phyloP scores from a whole-genome alignment of 371 early-diverging fungal genomes.

The Blakeslea trispora region DNA sequence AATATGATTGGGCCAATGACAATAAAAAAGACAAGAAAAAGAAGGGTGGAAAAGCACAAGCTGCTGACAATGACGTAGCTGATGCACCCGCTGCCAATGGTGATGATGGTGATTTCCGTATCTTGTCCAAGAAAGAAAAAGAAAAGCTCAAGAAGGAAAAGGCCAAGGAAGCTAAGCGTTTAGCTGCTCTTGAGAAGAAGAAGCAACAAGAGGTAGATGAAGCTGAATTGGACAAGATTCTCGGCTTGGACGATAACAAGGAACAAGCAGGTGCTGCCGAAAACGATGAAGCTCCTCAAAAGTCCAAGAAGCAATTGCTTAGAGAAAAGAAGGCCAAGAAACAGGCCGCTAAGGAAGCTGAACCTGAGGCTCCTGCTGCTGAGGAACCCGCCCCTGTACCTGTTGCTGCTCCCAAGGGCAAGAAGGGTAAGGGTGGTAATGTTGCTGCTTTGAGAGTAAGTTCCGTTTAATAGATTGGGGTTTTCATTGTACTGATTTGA shows the following conservation, averaged over 20 bases:
- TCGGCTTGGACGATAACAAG: constrained; percentile 31
- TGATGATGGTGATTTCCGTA: constrained; percentile 33
- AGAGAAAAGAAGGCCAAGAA: constrained; percentile 48
- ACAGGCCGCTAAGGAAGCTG: constrained; percentile 32
- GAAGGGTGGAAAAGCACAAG: constrained; percentile 28
- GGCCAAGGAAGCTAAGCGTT: constrained; percentile 51
- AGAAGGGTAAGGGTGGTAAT: constrained; percentile 47
- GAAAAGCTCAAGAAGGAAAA: constrained; percentile 56
- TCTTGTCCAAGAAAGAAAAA: constrained; percentile 52
- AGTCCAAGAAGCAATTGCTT: constrained; percentile 37
- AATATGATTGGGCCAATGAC: constrained; percentile 38
- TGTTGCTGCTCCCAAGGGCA: constrained; percentile 31
- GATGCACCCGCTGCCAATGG: constrained; percentile 18
- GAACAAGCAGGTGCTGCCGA: constrained; percentile 11
- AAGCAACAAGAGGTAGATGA: constrained; percentile 42
- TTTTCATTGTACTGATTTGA: neutral
- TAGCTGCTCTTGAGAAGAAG: constrained; percentile 53
- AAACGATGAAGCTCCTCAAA: constrained; percentile 14
- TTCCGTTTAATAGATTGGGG: neutral
- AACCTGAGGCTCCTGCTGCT: constrained; percentile 24
- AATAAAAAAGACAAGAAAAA: constrained; percentile 49
- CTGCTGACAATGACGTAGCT: constrained; percentile 17
- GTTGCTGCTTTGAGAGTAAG: constrained; percentile 56
- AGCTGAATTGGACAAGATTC: constrained; percentile 35
- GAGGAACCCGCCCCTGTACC: constrained; percentile 30